Evolutionary conservation across 1,284 basidiomycete genomes (phyloP).

Genomic region (Trichosporon ovoides): DNA sequence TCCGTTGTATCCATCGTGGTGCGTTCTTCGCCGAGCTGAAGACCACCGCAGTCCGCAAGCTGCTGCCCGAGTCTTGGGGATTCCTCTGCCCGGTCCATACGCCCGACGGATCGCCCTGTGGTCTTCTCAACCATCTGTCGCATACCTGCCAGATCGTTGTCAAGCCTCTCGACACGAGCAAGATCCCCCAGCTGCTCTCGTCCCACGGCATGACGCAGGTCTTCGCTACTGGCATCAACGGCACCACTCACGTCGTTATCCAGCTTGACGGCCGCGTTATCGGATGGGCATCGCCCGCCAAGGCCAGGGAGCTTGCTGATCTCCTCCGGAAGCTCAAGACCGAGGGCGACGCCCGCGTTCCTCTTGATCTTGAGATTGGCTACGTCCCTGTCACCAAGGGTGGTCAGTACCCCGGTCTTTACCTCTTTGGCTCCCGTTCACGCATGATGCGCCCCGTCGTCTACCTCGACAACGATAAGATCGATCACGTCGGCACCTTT

Average conservation of each 20-base stretch:
- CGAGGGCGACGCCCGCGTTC: conserved; percentile 72
- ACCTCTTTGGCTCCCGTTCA: conserved; percentile 79
- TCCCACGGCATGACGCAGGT: conserved; percentile 93
- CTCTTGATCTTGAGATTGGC: conserved; percentile 93
- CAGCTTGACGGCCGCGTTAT: conserved; percentile 93
- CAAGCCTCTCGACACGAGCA: conserved; percentile 64
- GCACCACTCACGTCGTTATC: conserved; percentile 73
- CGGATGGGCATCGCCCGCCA: conserved; percentile 79
- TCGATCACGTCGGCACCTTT: conserved; percentile 91
- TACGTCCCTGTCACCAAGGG: conserved; percentile 82
- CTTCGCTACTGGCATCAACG: conserved; percentile 70
- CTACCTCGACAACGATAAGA: conserved; percentile 74
- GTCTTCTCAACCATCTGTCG: conserved; percentile 94
- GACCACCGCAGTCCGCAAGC: conserved; percentile 94
- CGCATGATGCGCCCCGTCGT: conserved; percentile 99
- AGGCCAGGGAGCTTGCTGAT: conserved; percentile 74
- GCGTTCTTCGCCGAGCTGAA: conserved; percentile 99
- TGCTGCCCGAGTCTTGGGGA: conserved; percentile 97
- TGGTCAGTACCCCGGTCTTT: conserved; percentile 95
- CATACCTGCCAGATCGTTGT: conserved; percentile 91
- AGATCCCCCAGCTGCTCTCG: conserved; percentile 75
- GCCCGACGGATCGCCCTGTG: conserved; percentile 96
- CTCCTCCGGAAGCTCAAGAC: conserved; percentile 94
- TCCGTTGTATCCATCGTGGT: conserved; percentile 97
- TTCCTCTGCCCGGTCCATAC: conserved; percentile 99